Base-by-base conservation (phyloP, 805 yeast genomes). In the Tetrapisispora phaffii region DNA sequence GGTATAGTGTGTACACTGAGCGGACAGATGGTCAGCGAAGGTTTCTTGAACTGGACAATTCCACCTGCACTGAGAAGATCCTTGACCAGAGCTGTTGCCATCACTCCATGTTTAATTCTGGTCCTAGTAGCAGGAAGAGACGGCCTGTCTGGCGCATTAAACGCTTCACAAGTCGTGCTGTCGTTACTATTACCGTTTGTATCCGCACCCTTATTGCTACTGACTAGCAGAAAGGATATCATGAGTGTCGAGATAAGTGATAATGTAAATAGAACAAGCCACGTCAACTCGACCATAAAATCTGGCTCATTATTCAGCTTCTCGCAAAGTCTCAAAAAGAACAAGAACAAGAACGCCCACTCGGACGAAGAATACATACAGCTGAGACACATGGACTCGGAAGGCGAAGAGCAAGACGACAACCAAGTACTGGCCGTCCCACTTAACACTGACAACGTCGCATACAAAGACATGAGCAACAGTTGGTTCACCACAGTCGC, bases 1-100 rank as follows among this genome's bases (percentile, higher is more conserved):
- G 97, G 96, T 32, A 85, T 90, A 28, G 95, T 88, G n/a, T 87
- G 95, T 60, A 88, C 97, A 0, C 70, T 88, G 50, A 88, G 96
- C 8, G 95, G 96, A 16, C 97, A 88, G 62, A 86, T 87, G 86
- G 93, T 88, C 10, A 80, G 86, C 59, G 97, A 88, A 63, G 97
- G 97, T 2, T 89, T 87, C 56, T 70, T 85, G 36, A 74, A 76
- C 51, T 85, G 95, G 85, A 70, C 82, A 8, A 71, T 88, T 42
- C 77, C 87, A 15, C 96, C 96, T 5, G 85, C 85, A 43, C 65
- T 84, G 10, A 74, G 95, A 55, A 73, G 97, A 48, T 73, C 88
- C 21, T 72, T 86, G 22, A 88, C 96, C 0, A 72, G 97, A 59
- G 79, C 80, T 2, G 74, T 88, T 20, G 95, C 97, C 2, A 84